Base-by-base conservation (phyloP, 1,284 basidiomycete species). In the Pseudozyma hubeiensis region DNA sequence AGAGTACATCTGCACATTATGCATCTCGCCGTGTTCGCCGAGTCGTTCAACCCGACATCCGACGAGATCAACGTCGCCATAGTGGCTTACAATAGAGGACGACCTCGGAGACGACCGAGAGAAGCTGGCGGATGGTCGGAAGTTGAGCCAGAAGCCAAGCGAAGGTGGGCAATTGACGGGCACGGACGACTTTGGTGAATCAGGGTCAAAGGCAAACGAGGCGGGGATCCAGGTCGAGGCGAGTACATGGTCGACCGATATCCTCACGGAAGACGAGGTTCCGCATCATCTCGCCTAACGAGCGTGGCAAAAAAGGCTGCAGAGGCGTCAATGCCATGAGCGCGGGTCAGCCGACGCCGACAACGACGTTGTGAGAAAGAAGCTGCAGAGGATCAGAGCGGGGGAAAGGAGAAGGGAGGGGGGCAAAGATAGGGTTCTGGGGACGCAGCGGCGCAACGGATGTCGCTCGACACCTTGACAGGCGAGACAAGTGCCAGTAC, bases 201-300 rank as follows among this genome's bases (percentile, higher is more conserved):
- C 34, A 35, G 13, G 34, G 34, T 7, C n/a, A 35, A 13, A 13
- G 13, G 34, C 34, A 35, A 35, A 35, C 34, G 8, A 35, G 7
- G 7, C 34, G 34, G 34, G 13, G 7, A 35, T 13, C 13, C 8
- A 7, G 13, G 34, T 35, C 7, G 34, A 37, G 35, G 35, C 35
- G 9, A 24, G 7, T 16, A 24, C 19, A 30, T 11, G 3, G 17
- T 41, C 40, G 24, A 41, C 10, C 16, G 40, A 43, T 39, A 40
- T 17, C 16, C 37, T 39, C 29, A 30, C 44, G 44, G 53, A 47
- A 46, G 53, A 55, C 53, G 35, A 39, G 35, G 37, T 17, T 46
- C 53, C 46, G 44, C 35, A 16, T 24, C 40, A 43, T 16, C 35
- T 55, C 44, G 53, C 53, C 46, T 55, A 47, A 5, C 7, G 13